Conservation (phyloP, 345 rosid species). For the Brassica carinata region DNA sequence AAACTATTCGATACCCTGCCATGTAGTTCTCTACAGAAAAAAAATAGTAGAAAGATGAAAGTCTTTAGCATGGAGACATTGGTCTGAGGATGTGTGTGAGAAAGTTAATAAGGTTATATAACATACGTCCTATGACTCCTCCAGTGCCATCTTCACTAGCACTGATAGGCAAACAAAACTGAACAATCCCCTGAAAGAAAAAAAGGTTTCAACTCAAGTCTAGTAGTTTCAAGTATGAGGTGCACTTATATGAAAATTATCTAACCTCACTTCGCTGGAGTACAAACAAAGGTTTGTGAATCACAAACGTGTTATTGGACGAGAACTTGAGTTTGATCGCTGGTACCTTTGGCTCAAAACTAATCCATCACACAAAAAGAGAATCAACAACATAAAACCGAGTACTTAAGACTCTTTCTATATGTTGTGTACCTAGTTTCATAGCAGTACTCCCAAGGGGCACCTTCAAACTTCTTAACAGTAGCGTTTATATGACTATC, state of each 20-base stretch:
- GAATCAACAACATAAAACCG: not conserved
- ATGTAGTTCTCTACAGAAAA: constrained; percentile 78
- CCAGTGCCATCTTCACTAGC: not conserved
- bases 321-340: constrained; percentile 65
- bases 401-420: not conserved
- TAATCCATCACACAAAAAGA: constrained; percentile 36
- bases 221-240: not conserved
- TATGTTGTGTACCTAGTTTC: constrained; percentile 56
- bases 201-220: constrained; percentile 8
- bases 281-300: constrained; percentile 66
- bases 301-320: constrained; percentile 67
- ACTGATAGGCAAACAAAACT: constrained; percentile 49
- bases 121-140: constrained; percentile 66
- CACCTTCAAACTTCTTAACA: constrained; percentile 48
- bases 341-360: constrained; percentile 67
- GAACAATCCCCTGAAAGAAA: constrained; percentile 49
- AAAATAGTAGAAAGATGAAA: not conserved
- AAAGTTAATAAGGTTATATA: not conserved
- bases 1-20: constrained; percentile 74
- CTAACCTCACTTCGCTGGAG: constrained; percentile 68
- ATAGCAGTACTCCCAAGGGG: constrained; percentile 78
- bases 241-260: not conserved
- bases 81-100: not conserved
- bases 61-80: not conserved
- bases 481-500: constrained; percentile 62